These are phyloP conservation scores for Fusarium tanahbumbuense DNA, from an alignment of 2,329 filamentous ascomycete genomes.

Conservation along the genomic window DNA sequence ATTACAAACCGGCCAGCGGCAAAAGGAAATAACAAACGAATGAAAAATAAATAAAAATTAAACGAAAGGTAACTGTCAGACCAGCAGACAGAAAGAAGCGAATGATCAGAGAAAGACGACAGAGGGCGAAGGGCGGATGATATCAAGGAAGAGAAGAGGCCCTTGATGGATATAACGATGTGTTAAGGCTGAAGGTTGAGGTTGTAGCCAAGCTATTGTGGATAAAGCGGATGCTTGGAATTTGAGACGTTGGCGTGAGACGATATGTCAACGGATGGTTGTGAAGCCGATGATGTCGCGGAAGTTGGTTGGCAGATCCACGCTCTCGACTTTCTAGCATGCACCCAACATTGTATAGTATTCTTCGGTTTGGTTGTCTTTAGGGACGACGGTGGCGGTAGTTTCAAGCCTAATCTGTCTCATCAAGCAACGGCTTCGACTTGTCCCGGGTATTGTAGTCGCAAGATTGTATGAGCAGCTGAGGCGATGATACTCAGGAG, in stretches of 20 bases:
- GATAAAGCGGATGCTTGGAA: conserved; percentile 17
- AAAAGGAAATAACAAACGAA: conserved; percentile 15
- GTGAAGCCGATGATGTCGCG: conserved; percentile 48
- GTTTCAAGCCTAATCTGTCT: conserved; percentile 41
- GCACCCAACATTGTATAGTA: conserved; percentile 59
- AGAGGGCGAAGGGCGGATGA: conserved; percentile 20
- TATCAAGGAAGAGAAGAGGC: conserved; percentile 22
- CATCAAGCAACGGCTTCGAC: conserved; percentile 35
- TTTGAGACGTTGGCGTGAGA: conserved; percentile 35
- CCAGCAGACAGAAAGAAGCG: conserved; percentile 38
- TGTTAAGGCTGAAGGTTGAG: conserved; percentile 28
- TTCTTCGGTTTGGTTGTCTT: conserved; percentile 11
- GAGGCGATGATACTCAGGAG: conserved; percentile 38
- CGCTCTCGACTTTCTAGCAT: conserved; percentile 55
- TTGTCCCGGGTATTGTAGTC: conserved; percentile 32
- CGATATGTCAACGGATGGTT: conserved; percentile 30
- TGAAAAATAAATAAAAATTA: conserved; percentile 21
- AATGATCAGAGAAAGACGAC: conserved; percentile 17
- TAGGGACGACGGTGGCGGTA: conserved; percentile 14
- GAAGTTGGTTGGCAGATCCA: conserved; percentile 50
- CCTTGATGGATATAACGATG: conserved; percentile 28
- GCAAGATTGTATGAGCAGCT: conserved; percentile 31
- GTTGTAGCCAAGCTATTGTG: conserved; percentile 25
- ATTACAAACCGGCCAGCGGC: conserved; percentile 40
- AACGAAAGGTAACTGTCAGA: conserved; percentile 30